These are phyloP conservation scores for Xylaria arbuscula DNA, from an alignment of 2,329 filamentous ascomycete species.

Conservation along the genomic window DNA sequence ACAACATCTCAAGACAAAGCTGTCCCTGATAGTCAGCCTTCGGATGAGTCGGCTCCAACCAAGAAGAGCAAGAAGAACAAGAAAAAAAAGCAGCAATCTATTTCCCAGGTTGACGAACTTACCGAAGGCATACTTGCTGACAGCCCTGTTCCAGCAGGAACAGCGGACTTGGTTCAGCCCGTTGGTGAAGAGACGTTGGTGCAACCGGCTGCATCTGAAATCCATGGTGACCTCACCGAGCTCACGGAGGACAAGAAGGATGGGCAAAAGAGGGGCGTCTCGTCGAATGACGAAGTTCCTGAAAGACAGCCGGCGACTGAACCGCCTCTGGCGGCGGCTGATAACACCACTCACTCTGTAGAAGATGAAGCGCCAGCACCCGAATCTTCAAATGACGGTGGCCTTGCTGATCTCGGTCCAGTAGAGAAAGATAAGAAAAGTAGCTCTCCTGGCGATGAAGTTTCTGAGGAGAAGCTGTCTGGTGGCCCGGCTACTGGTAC, in stretches of 20 bases:
- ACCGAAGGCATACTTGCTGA: slow-evolving; percentile 3
- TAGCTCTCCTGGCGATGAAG: neutral
- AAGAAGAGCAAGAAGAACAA: slow-evolving; percentile 48
- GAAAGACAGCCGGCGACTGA: slow-evolving; percentile 4
- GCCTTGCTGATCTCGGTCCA: slow-evolving; percentile 24
- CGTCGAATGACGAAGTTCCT: neutral
- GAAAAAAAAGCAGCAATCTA: slow-evolving; percentile 45
- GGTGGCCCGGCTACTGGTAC: neutral
- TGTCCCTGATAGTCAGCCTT: slow-evolving; percentile 8
- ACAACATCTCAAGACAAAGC: slow-evolving; percentile 1
- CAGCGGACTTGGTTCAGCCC: neutral
- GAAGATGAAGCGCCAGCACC: neutral
- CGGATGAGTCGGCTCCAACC: slow-evolving; percentile 28
- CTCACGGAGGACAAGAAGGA: slow-evolving; percentile 35
- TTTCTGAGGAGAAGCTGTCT: neutral
- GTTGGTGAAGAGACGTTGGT: neutral
- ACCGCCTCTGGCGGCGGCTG: neutral
- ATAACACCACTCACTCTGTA: neutral
- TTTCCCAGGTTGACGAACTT: slow-evolving; percentile 14
- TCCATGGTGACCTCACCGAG: slow-evolving; percentile 17
- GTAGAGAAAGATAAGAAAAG: slow-evolving; percentile 33
- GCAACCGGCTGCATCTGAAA: neutral
- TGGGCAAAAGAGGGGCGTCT: slow-evolving; percentile 30
- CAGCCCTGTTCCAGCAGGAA: neutral
- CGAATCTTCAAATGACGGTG: slow-evolving; percentile 6